phyloP scores from a whole-genome alignment of 2,329 filamentous ascomycete species.

The Botrytis fabae region DNA sequence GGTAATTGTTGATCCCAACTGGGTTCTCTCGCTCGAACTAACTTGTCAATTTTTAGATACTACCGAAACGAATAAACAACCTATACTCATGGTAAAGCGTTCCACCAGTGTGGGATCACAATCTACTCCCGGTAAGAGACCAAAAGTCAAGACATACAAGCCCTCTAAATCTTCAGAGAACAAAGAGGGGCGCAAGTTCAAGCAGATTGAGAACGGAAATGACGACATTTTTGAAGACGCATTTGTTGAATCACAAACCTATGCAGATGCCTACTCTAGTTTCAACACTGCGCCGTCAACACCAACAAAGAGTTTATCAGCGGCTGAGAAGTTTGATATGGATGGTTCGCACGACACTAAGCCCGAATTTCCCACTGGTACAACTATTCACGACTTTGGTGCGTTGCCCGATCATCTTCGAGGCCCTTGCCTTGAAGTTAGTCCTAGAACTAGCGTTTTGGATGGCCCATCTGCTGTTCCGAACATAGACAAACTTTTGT shows the following conservation, averaged over 20 bases:
- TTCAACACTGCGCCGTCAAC: constrained; percentile 18
- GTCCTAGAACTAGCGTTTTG: constrained; percentile 15
- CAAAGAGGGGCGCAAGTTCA: neutral
- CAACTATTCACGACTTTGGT: constrained; percentile 18
- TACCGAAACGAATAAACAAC: neutral
- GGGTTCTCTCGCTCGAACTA: neutral
- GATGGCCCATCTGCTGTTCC: neutral
- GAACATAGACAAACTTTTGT: constrained; percentile 6
- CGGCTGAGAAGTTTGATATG: constrained; percentile 5
- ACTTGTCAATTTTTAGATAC: neutral
- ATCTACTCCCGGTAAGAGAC: neutral
- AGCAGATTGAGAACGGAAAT: neutral
- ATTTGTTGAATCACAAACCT: neutral
- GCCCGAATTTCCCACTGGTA: constrained; percentile 8
- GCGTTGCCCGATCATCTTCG: constrained; percentile 9
- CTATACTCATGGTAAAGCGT: neutral
- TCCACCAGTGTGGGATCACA: neutral
- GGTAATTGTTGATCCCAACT: neutral
- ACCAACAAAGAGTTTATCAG: neutral
- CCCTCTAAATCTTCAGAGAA: neutral
- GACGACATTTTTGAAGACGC: neutral
- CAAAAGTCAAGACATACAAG: constrained; percentile 9
- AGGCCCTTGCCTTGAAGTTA: constrained; percentile 20
- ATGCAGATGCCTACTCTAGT: neutral
- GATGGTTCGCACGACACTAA: constrained; percentile 17